Conservation (phyloP, 2,329 filamentous ascomycete species). For the Alternaria infectoria region DNA sequence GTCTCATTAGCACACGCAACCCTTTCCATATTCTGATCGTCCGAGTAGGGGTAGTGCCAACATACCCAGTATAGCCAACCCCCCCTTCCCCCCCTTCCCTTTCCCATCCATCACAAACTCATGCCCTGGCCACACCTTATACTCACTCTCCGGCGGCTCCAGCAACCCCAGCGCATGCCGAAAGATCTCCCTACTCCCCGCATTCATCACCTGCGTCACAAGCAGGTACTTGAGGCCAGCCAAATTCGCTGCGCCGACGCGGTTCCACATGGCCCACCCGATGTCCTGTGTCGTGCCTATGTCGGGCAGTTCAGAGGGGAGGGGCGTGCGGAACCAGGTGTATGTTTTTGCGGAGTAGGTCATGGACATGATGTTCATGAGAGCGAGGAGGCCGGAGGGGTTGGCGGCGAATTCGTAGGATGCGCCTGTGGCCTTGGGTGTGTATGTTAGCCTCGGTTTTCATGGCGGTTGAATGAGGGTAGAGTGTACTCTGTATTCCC, state of each 20-base stretch:
- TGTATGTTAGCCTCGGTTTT: no score
- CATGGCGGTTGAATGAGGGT: no score
- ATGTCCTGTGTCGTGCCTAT: slow-evolving; percentile 12
- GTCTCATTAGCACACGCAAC: not conserved
- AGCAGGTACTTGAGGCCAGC: slow-evolving; percentile 13
- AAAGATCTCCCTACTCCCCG: slow-evolving; percentile 1
- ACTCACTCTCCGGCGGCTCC: slow-evolving; percentile 8
- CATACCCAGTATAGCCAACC: slow-evolving; percentile 12
- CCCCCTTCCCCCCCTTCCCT: not conserved
- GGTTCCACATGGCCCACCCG: slow-evolving; percentile 21
- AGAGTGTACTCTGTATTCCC: not conserved
- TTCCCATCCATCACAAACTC: slow-evolving; percentile 7
- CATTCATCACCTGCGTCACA: slow-evolving; percentile 14
- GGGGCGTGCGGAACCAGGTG: slow-evolving; percentile 9
- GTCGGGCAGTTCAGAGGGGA: slow-evolving; percentile 5
- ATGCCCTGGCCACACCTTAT: slow-evolving; percentile 11
- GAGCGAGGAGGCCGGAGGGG: not conserved
- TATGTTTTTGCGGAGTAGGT: slow-evolving; percentile 6
- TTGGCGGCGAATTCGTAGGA: slow-evolving; percentile 14
- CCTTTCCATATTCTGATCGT: no score
- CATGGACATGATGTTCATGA: slow-evolving; percentile 15
- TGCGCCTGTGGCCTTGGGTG: slow-evolving; percentile 7
- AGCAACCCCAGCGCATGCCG: slow-evolving; percentile 2
- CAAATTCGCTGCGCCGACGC: not conserved
- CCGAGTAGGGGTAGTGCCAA: not conserved